phyloP scores from a whole-genome alignment of 1,139 yeast species.

The Pichia sp. region DNA sequence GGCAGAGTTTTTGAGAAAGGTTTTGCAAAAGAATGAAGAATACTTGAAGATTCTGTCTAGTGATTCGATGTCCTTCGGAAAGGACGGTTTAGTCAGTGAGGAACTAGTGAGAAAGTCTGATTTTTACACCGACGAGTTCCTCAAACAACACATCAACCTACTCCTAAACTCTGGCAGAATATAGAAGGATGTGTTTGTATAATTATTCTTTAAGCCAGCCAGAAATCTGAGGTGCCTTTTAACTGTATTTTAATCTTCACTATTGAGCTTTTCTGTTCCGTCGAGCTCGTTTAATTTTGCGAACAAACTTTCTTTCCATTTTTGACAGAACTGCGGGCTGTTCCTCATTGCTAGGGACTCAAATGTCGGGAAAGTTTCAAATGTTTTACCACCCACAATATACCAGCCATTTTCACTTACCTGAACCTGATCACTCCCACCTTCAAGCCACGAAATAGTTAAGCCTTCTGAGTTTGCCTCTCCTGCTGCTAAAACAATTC shows the following conservation, averaged over 20 bases:
- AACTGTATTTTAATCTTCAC: no score
- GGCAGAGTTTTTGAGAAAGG: constrained; percentile 56
- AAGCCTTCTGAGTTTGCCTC: background rate
- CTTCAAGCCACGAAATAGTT: background rate
- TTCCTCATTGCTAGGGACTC: constrained; percentile 19
- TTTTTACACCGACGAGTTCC: constrained; percentile 69
- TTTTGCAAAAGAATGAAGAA: constrained; percentile 31
- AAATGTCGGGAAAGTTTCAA: constrained; percentile 21
- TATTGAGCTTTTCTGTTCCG: constrained; percentile 1
- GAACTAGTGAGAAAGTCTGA: constrained; percentile 80
- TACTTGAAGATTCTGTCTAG: constrained; percentile 70
- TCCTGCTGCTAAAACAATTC: background rate
- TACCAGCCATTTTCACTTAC: constrained; percentile 24
- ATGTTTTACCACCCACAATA: background rate
- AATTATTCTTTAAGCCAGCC: no score
- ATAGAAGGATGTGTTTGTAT: no score
- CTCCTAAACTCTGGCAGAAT: constrained; percentile 49
- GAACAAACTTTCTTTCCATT: constrained; percentile 17
- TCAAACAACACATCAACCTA: constrained; percentile 70
- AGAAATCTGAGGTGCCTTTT: no score
- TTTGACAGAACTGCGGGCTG: constrained; percentile 14
- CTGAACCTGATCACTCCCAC: constrained; percentile 5
- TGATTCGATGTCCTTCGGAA: constrained; percentile 72
- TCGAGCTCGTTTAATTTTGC: constrained; percentile 10
- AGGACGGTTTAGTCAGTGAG: constrained; percentile 86